A percentile compares a stretch with the other conserved stretches of the same genome.
phyloP scores from a whole-genome alignment of 2,329 filamentous ascomycete genomes.

The Pyricularia sp. region DNA sequence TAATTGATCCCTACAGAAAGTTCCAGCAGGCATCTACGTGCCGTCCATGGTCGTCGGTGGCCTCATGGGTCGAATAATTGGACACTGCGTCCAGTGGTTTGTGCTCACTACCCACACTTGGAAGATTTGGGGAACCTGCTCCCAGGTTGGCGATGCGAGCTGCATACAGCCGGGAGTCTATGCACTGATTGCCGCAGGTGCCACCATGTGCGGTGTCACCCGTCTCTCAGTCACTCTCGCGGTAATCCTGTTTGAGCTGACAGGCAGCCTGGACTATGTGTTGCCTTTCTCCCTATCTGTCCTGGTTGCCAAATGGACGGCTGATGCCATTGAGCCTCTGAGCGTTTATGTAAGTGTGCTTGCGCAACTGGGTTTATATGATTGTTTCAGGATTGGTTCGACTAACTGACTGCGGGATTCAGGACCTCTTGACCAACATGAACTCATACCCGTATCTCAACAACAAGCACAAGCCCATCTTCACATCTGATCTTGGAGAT shows the following conservation, averaged over 20 bases:
- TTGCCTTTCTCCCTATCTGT: conserved; percentile 87
- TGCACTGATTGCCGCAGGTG: conserved; percentile 83
- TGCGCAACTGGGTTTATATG: not conserved
- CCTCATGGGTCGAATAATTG: conserved; percentile 75
- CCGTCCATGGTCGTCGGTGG: conserved; percentile 98
- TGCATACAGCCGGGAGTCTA: conserved; percentile 97
- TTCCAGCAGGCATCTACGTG: conserved; percentile 93
- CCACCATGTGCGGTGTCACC: conserved; percentile 96
- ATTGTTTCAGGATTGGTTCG: conserved; percentile 5
- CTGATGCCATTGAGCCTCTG: conserved; percentile 83
- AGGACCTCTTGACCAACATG: conserved; percentile 90
- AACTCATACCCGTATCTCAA: conserved; percentile 97
- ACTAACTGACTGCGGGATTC: conserved; percentile 1
- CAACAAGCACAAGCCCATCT: conserved; percentile 85
- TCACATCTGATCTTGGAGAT: conserved; percentile 77
- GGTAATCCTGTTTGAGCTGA: conserved; percentile 91
- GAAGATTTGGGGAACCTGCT: conserved; percentile 62
- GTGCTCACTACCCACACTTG: conserved; percentile 62
- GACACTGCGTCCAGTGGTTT: conserved; percentile 71
- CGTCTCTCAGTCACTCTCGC: conserved; percentile 84
- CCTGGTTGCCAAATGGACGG: conserved; percentile 94
- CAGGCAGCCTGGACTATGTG: conserved; percentile 88
- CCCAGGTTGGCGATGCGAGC: conserved; percentile 54
- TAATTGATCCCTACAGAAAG: conserved; percentile 41
- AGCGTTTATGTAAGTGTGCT: conserved; percentile 65